Evolutionary conservation across 75 land plant species (phyloP), one percentile per base, ranked within the genome.

Genomic region (Gnetum montanum): DNA sequence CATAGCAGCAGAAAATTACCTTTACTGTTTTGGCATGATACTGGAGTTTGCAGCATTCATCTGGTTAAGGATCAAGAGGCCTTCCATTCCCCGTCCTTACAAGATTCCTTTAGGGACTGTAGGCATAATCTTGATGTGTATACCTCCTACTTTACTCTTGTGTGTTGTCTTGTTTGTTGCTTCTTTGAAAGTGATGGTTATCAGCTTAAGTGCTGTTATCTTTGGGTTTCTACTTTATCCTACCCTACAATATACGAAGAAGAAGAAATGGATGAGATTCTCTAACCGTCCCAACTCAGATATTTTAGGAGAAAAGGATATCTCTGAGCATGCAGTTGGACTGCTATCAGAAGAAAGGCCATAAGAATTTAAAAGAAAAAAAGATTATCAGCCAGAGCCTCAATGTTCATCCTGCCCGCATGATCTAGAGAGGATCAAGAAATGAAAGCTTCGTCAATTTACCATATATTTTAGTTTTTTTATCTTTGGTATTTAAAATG

Each of bases 1-100:
- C 47, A 66, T 85, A 11, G 48, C 79, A 20, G 64, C 78, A 8
- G 83, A 72, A 30, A 85, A 82, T 52, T 79, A 72, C 59, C 52
- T 89, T 20, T 85, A 89, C 47, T 75, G 86, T 51, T 61, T 71
- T 12, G 89, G 93, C 0, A 88, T 88, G 93, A 57, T 80, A 2
- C 53, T 81, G 29, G 93, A 88, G 59, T 80, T 84, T 45, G 68
- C 90, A 2, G 62, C 86, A 1, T 89, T 85, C 31, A 0, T 85
- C 8, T 82, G 90, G 90, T 53, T 85, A 57, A 69, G n/a, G 18
- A 59, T 38, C 46, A 73, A 79, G 46, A 31, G 35, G 29, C 83
- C 91, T 0, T 37, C 46, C 1, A 27, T 73, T 12, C 33, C 61
- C 26, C 48, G 95, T 52, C 95, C 91, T 0, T 89, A 46, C 59